Evolutionary conservation across 2,329 filamentous ascomycete genomes (phyloP), one percentile per base, ranked within the genome.

Genomic region (Spiromastix sp.): DNA sequence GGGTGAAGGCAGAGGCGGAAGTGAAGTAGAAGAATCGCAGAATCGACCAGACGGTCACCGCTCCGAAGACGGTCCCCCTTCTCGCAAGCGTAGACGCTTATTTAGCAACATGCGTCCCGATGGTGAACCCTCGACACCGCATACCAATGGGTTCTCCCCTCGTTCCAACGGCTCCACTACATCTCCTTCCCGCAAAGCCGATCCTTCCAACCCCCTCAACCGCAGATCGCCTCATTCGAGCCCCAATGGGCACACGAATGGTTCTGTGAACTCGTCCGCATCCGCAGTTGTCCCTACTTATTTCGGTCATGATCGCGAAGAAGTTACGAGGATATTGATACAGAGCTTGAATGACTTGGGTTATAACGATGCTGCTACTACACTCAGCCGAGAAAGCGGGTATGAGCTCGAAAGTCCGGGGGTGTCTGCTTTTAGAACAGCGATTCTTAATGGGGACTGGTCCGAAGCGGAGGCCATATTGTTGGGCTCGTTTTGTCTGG

Each of bases 301-400:
- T 57, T 81, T 78, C 52, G 87, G 86, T 12, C 89, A 96, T 54
- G 77, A 91, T 54, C 77, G 85, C 54, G 86, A 94, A 66, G 89
- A 98, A 63, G 81, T 96, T 29, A 93, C 89, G 4, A 72, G 91
- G 36, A 81, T 96, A 44, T 62, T 98, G 49, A 91, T 98, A 50
- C 91, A 98, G 60, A 83, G 86, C 22, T 64, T 98, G 44, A 75
- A 78, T 16, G 89, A 95, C 56, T 71, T 98, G 64, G 91, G 91
- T 2, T 95, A 96, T 54, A 69, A 77, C 40, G 67, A 69, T 9
- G 83, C 89, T 9, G 89, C 91, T 16, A 70, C 75, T 29, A 77
- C 72, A 41, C 67, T 98, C 38, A 81, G 76, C 50, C 70, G 72
- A 41, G 84, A 93, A 57, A 96, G 89, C 52, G 87, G 86, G 1